Evolutionary conservation across 176 grass and related monocot genomes (phyloP), one percentile per base, ranked within the genome.

Genomic region (Dactylis glomerata): DNA sequence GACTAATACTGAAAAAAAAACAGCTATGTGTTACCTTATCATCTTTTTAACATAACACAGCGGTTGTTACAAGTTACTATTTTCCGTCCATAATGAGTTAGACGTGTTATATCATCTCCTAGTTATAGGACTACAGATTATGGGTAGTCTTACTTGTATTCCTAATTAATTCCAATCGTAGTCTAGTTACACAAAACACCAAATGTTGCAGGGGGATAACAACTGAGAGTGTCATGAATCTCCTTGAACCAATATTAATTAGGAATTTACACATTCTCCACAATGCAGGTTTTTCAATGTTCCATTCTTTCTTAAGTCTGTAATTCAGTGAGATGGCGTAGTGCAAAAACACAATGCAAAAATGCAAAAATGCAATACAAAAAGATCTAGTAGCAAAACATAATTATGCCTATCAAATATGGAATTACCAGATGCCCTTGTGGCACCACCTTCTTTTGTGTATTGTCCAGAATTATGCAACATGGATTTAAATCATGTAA

Each of bases 151-250:
- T 64, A 64, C 23, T 62, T 4, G 1, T 31, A 40, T 19, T 47
- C 17, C 45, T 77, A 26, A 10, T 24, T 40, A 79, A 73, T 51
- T 72, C 20, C 30, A 77, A 31, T 9, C 9, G 6, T 80, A 19
- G 34, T 68, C 6, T 68, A 70, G 47, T 42, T 27, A 85, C 17
- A 59, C 2, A 68, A 81, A 81, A 76, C 27, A 61, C 5, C 44
- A 69, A 90, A 20, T 61, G 33, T 6, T 34, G 46, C 44, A 83
- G 16, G 44, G 65, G 16, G 44, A 56, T 11, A 86, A 59, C 10
- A 63, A 77, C 24, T 72, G 38, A 75, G 45, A 65, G 75, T 68
- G 17, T 50, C 15, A 87, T 32, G 14, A 52, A 83, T 83, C 66
- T 73, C 66, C 66, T 73, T 28, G 26, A 73, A 79, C 47, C 54